Evolutionary conservation across 83 land plant species (phyloP).

Genomic region (Picea engelmannii): DNA sequence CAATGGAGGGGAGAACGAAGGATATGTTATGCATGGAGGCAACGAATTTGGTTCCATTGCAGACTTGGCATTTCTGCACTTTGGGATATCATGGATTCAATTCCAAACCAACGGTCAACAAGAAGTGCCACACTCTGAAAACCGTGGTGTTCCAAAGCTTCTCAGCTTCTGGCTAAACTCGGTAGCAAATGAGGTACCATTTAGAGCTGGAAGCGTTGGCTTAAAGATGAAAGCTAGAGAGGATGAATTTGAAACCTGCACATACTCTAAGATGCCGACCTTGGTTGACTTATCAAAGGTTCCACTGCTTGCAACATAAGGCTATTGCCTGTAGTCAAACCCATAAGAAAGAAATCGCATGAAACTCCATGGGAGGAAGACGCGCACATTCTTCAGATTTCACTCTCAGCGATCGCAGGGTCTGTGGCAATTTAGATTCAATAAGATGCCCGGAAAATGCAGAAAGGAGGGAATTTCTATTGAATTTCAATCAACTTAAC

Average conservation of each 20-base stretch:
- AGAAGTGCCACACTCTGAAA: conserved; percentile 25
- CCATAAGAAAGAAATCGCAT: no score
- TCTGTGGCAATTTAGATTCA: background rate
- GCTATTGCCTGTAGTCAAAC: no score
- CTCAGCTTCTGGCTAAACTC: conserved; percentile 31
- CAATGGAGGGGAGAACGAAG: conserved; percentile 46
- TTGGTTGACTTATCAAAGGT: conserved; percentile 35
- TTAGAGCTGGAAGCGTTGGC: background rate
- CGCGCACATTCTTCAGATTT: no score
- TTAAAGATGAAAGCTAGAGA: conserved; percentile 7
- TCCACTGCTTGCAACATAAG: conserved; percentile 36
- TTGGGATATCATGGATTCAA: conserved; percentile 36
- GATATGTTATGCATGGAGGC: conserved; percentile 62
- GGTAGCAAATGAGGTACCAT: background rate
- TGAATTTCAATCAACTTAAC: no score
- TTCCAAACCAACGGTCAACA: conserved; percentile 70
- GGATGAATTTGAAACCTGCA: background rate
- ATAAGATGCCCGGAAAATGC: background rate
- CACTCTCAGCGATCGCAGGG: no score
- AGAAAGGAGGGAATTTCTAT: background rate
- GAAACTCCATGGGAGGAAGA: no score
- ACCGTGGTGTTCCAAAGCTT: conserved; percentile 49
- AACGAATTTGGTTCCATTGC: conserved; percentile 33
- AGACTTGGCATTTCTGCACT: conserved; percentile 45
- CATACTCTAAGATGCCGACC: background rate